Evolutionary conservation across 768 basidiomycete species (phyloP).

Genomic region (Clitopilus passeckerianus): DNA sequence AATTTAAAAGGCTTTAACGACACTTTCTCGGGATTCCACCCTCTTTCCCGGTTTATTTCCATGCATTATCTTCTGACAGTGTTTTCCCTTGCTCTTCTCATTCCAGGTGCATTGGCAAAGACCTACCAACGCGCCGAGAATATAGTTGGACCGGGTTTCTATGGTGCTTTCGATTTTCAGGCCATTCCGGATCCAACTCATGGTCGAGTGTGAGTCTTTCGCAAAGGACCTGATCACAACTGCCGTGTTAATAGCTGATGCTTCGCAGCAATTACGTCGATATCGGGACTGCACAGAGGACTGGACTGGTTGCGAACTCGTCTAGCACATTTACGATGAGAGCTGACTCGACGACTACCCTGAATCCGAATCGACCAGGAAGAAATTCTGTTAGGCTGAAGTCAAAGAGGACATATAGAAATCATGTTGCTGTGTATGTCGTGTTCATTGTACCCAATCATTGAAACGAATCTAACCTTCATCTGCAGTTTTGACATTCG

Average conservation of each 20-base stretch:
- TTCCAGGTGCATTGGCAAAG: neutral
- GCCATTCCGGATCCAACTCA: constrained; percentile 53
- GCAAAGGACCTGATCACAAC: neutral
- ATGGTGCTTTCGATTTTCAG: constrained; percentile 42
- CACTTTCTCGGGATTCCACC: neutral
- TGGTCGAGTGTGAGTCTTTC: constrained; percentile 47
- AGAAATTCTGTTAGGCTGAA: constrained; percentile 50
- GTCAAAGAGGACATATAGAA: constrained; percentile 45
- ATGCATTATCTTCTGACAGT: neutral
- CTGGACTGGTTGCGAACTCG: constrained; percentile 49
- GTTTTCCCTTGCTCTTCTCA: neutral
- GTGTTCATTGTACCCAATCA: neutral
- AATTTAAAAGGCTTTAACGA: neutral
- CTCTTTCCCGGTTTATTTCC: neutral
- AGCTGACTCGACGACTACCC: constrained; percentile 39
- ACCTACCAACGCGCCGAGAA: constrained; percentile 36
- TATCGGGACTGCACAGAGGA: constrained; percentile 28
- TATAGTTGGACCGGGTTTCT: constrained; percentile 39
- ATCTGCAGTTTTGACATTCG: constrained; percentile 27
- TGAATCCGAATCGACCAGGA: constrained; percentile 43
- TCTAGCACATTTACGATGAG: constrained; percentile 47
- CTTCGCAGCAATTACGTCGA: constrained; percentile 33
- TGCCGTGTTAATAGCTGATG: neutral
- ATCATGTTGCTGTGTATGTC: constrained; percentile 48
- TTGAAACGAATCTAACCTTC: neutral